phyloP scores from a whole-genome alignment of 2,329 filamentous ascomycete genomes.

The Tothia fuscella region DNA sequence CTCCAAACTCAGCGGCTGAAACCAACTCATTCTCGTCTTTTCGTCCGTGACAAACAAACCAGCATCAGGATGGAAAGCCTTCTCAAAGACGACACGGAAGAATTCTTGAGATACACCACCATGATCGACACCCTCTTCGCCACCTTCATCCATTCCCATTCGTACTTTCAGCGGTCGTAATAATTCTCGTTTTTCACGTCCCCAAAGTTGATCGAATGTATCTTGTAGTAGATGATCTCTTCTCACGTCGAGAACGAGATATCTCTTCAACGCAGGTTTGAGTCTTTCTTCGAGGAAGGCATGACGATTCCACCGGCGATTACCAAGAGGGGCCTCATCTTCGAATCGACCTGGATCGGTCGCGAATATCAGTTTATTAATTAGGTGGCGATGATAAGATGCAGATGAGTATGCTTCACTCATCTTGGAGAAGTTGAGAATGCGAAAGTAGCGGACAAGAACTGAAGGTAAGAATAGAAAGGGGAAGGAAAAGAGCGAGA shows the following conservation, averaged over 20 bases:
- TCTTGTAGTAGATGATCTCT: conserved; percentile 30
- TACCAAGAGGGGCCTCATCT: not conserved
- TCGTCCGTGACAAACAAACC: conserved; percentile 63
- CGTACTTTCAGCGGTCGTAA: conserved; percentile 79
- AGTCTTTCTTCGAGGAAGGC: conserved; percentile 16
- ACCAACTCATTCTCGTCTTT: conserved; percentile 73
- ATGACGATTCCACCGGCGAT: conserved; percentile 2
- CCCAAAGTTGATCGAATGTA: conserved; percentile 75
- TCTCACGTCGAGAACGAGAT: conserved; percentile 33
- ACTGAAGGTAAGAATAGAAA: conserved; percentile 65
- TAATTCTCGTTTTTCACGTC: conserved; percentile 68
- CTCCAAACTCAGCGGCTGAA: conserved; percentile 69
- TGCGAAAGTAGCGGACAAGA: conserved; percentile 58
- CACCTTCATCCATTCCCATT: conserved; percentile 60
- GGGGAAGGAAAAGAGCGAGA: conserved; percentile 69
- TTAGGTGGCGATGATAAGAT: conserved; percentile 19
- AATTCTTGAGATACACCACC: conserved; percentile 96
- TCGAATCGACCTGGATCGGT: not conserved
- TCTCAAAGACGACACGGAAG: conserved; percentile 70
- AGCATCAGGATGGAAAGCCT: conserved; percentile 64
- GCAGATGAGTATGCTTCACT: conserved; percentile 56
- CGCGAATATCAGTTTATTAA: conserved; percentile 8
- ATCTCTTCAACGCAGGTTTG: conserved; percentile 25
- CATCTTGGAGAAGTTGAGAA: conserved; percentile 82
- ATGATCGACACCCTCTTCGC: conserved; percentile 84